Conservation (phyloP, 2,329 filamentous ascomycete genomes). For the Rhynchosporium secalis region DNA sequence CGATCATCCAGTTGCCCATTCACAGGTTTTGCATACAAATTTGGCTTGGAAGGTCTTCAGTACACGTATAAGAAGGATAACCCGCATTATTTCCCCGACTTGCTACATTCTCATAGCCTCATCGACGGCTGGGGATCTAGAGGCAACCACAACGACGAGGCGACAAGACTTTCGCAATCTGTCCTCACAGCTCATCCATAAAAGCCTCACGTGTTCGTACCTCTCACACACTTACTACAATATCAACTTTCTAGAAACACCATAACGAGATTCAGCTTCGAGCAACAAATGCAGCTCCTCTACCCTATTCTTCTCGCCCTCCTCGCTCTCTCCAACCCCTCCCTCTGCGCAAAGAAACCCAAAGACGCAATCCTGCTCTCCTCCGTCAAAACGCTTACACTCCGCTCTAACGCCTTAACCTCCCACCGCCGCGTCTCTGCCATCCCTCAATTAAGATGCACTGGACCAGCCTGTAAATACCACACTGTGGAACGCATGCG, state of each 20-base stretch:
- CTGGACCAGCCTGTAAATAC: constrained; percentile 50
- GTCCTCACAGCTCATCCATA: constrained; percentile 22
- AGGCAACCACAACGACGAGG: not conserved
- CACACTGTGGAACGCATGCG: constrained; percentile 81
- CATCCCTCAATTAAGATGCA: constrained; percentile 78
- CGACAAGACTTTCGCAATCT: constrained; percentile 22
- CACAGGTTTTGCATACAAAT: not conserved
- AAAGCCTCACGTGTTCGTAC: not conserved
- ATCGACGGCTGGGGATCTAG: not conserved
- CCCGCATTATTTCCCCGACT: not conserved
- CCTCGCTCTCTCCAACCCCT: constrained; percentile 34
- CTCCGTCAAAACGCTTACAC: constrained; percentile 74
- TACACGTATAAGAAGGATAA: not conserved
- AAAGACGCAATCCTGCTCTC: constrained; percentile 59
- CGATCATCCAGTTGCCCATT: not conserved
- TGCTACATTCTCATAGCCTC: not conserved
- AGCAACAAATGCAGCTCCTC: constrained; percentile 32
- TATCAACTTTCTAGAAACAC: not conserved
- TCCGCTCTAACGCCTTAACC: constrained; percentile 67
- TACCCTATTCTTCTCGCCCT: constrained; percentile 31
- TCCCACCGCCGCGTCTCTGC: constrained; percentile 73
- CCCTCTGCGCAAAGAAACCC: constrained; percentile 32
- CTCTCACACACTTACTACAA: not conserved
- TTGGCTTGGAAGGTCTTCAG: not conserved
- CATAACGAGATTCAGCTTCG: not conserved